Evolutionary conservation across 1,284 basidiomycete genomes (phyloP).

Genomic region (Puccinia polysora): DNA sequence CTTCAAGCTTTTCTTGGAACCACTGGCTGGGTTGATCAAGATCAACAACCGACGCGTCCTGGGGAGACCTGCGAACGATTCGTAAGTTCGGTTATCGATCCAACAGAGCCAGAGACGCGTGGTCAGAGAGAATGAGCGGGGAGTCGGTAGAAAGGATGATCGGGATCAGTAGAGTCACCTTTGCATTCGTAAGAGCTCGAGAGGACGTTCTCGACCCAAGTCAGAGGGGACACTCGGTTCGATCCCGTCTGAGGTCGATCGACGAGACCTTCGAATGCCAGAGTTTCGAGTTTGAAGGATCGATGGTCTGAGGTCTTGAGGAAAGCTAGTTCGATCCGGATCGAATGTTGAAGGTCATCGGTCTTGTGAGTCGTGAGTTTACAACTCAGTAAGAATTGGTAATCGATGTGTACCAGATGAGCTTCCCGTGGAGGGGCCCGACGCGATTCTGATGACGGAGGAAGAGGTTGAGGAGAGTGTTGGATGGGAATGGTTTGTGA

Average conservation of each 20-base stretch:
- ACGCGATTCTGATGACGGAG: too few relatives aligned
- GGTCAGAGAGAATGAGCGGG: background rate
- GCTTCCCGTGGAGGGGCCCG: too few relatives aligned
- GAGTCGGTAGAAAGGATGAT: background rate
- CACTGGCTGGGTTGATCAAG: constrained; percentile 82
- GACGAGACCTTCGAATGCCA: background rate
- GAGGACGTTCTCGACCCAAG: constrained; percentile 12
- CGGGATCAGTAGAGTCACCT: background rate
- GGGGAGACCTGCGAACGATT: too few relatives aligned
- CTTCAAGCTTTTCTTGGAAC: constrained; percentile 68
- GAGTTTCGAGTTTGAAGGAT: constrained; percentile 4
- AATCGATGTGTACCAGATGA: too few relatives aligned
- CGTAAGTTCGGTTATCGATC: too few relatives aligned
- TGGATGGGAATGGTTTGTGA: too few relatives aligned
- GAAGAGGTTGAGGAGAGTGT: too few relatives aligned
- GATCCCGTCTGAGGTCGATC: background rate
- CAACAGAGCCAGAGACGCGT: constrained; percentile 12
- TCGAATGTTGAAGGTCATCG: background rate
- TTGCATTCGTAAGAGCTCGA: constrained; percentile 7
- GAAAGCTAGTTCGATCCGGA: background rate
- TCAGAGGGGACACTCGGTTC: background rate
- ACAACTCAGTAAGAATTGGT: constrained; percentile 9
- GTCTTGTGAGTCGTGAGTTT: constrained; percentile 6
- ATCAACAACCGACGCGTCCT: constrained; percentile 56
- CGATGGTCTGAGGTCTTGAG: background rate